Conservation (phyloP, 345 rosid species). For the Populus deltoides region DNA sequence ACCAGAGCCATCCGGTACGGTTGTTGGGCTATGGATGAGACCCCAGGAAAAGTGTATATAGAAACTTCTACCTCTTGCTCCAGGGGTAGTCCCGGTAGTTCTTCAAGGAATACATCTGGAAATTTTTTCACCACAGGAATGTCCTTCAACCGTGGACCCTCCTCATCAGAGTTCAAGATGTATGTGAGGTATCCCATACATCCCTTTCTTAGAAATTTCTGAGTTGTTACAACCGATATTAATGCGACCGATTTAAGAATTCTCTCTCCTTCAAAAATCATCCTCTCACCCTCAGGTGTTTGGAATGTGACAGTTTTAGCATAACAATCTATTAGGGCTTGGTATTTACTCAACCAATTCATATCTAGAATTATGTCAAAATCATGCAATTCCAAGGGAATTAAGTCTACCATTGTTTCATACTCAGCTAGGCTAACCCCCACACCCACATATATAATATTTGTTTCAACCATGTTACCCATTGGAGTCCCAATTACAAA, state of each 20-base stretch:
- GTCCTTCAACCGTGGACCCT: not conserved
- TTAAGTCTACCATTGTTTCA: not conserved
- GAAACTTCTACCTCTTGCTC: not conserved
- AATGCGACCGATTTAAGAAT: not conserved
- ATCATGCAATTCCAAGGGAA: not conserved
- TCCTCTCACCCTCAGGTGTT: not conserved
- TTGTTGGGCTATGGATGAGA: not conserved
- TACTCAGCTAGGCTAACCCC: not conserved
- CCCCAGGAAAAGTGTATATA: not conserved
- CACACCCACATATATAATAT: too few relatives aligned
- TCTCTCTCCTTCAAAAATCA: not conserved
- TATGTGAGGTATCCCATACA: too few relatives aligned
- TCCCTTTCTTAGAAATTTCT: too few relatives aligned
- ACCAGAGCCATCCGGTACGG: not conserved
- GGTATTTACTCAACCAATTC: too few relatives aligned
- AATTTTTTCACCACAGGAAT: not conserved
- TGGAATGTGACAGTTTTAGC: not conserved
- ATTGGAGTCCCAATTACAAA: not conserved
- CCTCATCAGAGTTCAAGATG: too few relatives aligned
- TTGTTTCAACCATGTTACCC: not conserved
- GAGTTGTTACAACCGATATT: too few relatives aligned
- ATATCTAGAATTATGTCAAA: not conserved
- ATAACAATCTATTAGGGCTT: too few relatives aligned
- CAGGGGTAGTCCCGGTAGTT: too few relatives aligned
- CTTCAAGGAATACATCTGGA: not conserved